Base-by-base conservation (phyloP, 495 filamentous ascomycete species). In the Talaromyces wortmannii region DNA sequence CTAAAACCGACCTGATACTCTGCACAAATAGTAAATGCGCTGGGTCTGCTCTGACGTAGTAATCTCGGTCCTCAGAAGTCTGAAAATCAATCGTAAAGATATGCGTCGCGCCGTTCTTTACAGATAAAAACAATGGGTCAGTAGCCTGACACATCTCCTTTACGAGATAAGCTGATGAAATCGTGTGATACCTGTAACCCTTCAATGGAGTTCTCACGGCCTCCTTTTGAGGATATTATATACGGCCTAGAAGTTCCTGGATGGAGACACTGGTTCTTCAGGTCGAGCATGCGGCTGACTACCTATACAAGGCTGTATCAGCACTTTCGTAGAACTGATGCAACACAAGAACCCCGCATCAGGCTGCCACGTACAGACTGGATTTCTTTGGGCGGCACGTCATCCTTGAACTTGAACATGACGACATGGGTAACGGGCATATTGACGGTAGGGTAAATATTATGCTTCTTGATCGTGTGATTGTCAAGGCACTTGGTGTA, bases 71-170 rank as follows among this genome's bases (percentile, higher is more conserved):
- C 53, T 77, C 75, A 8, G 63, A 59, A 31, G 65, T 81, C 13
- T 75, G 78, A 57, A 90, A 89, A 57, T 86, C 78, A 10, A 78
- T 63, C 0, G 87, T 72, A 55, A 88, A 89, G 2, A 65, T 81
- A 59, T 91, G 83, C 3, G 78, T 78, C 43, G 79, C 72, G 0
- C 72, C 79, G n/a, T 67, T 65, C 78, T 85, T 45, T 52, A 16
- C n/a, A 18, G 43, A 5, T 47, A 13, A 42, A 29, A 17, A 16
- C 31, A 17, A 46, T 50, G n/a, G 29, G 42, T 32, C 12, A 13
- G 54, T 16, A n/a, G 3, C 31, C 18, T 40, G 15, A 4, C 30
- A 18, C 2, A 23, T 23, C 1, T 23, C 23, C 23, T 23, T 4
- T 23, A 4, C 23, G 23, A 23, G 23, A 23, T 4, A 23, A 23